Percentiles rank a stretch among this genome's conserved stretches.
Evolutionary conservation across 768 basidiomycete species (phyloP).

Genomic region (Obba rivulosa): DNA sequence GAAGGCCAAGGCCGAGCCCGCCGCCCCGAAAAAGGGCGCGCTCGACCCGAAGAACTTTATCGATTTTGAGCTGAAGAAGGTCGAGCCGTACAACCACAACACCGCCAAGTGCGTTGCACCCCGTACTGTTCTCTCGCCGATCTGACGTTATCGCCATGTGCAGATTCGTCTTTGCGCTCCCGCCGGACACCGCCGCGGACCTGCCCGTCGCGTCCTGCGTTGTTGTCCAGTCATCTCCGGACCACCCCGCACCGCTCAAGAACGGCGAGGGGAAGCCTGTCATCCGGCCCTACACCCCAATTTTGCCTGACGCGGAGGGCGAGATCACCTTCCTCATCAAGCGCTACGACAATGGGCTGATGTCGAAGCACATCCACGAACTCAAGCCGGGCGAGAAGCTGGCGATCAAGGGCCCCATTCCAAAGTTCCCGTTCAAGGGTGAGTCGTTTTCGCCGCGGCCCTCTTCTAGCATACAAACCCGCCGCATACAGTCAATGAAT

Average conservation of each 20-base stretch:
- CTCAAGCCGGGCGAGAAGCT: constrained; percentile 82
- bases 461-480: neutral
- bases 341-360: constrained; percentile 75
- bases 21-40: constrained; percentile 52
- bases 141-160: too few relatives aligned
- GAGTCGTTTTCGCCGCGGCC: constrained; percentile 9
- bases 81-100: constrained; percentile 92
- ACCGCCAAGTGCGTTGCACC: constrained; percentile 55
- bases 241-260: constrained; percentile 46
- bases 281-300: constrained; percentile 90
- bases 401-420: constrained; percentile 85
- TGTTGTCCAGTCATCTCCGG: constrained; percentile 66
- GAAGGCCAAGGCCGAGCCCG: constrained; percentile 25
- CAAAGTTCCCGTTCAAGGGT: constrained; percentile 86
- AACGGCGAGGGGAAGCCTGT: constrained; percentile 84
- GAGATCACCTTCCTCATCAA: constrained; percentile 82
- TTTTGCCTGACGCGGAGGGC: constrained; percentile 66
- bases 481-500: constrained; percentile 57
- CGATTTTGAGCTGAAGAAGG: constrained; percentile 77
- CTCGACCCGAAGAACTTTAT: constrained; percentile 72
- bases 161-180: constrained; percentile 81
- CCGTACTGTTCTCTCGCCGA: too few relatives aligned
- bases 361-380: constrained; percentile 76
- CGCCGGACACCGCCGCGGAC: constrained; percentile 70
- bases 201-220: constrained; percentile 78